A percentile compares a stretch with the other conserved stretches of the same genome.
phyloP scores from a whole-genome alignment of 768 basidiomycete genomes.

The Rhizopogon vesiculosus region DNA sequence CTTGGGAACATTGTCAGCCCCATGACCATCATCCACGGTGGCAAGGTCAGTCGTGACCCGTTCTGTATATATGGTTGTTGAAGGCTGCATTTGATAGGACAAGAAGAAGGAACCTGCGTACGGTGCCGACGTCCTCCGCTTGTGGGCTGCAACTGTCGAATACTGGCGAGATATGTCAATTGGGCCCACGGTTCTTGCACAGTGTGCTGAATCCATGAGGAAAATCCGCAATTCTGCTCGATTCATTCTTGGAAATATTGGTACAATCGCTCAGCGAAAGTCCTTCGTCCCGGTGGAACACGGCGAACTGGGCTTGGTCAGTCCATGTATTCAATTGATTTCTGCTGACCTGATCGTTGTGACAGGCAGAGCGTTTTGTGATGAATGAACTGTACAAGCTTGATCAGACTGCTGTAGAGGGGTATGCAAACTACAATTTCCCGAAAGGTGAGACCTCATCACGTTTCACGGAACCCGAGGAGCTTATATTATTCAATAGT shows the following conservation, averaged over 20 bases:
- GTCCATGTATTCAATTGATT: slow-evolving; percentile 15
- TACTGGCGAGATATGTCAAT: slow-evolving; percentile 88
- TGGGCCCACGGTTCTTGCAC: slow-evolving; percentile 69
- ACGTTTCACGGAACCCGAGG: too few species aligned
- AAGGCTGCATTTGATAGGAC: slow-evolving; percentile 36
- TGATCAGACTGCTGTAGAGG: too few species aligned
- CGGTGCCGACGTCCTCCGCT: slow-evolving; percentile 80
- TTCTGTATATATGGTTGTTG: not conserved
- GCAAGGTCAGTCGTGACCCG: slow-evolving; percentile 44
- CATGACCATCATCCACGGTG: slow-evolving; percentile 73
- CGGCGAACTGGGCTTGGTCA: slow-evolving; percentile 59
- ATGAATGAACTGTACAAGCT: too few species aligned
- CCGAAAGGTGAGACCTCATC: too few species aligned
- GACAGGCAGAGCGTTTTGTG: too few species aligned
- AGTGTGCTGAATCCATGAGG: slow-evolving; percentile 69
- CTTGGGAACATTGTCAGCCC: slow-evolving; percentile 90
- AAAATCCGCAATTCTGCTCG: slow-evolving; percentile 85
- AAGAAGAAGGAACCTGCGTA: slow-evolving; percentile 71
- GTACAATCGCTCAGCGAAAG: slow-evolving; percentile 18
- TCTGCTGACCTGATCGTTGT: too few species aligned
- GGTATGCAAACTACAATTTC: too few species aligned
- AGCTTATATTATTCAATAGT: too few species aligned
- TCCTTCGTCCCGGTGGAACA: slow-evolving; percentile 10
- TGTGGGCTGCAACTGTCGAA: slow-evolving; percentile 92
- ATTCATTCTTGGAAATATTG: slow-evolving; percentile 82